Base-by-base conservation (phyloP, 768 basidiomycete genomes). In the Suillus spraguei region DNA sequence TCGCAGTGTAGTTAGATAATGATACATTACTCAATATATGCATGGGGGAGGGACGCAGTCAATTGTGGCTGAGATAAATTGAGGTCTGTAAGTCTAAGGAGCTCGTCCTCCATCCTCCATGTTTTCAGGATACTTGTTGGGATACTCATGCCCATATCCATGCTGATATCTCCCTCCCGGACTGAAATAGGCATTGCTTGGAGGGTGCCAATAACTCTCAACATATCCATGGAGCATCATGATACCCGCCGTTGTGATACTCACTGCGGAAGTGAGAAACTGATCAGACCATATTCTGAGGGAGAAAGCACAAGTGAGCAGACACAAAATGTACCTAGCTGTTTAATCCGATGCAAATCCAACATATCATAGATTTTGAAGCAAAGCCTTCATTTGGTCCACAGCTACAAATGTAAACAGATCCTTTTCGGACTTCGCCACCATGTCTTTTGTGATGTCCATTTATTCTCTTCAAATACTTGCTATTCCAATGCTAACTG, bases 1-100 rank as follows among this genome's bases (percentile, higher is more conserved):
- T 50, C 28, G 2, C 3, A 0, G 8, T 17, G 16, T 50, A 32
- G 49, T 50, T 50, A 50, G 2, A 50, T 32, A 24, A 50, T 17
- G 28, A 50, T 50, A 47, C n/a, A 46, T 42, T 42, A 49, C 28
- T 50, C 49, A 50, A 50, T 50, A 50, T 50, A 50, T 50, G 49
- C 49, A 50, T 0, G 16, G 49, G 49, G 49, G 28, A 28, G 24
- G 49, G 28, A 50, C 8, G 0, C 49, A 50, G 8, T 28, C 28
- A 9, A 50, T 1, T 50, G 49, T 3, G 0, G 24, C 49, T 28
- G 24, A 4, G 14, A 49, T 49, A 14, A 49, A 24, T 14, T 1
- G n/a, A 46, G 24, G 1, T 28, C 49, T 50, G 44, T 5, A 14
- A 50, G 49, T 50, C 49, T 50, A 50, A 50, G 49, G 24, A 50